Evolutionary conservation across 139 green algal genomes (phyloP), one percentile per base, ranked within the genome.

Genomic region (Zygnema circumcarinatum): DNA sequence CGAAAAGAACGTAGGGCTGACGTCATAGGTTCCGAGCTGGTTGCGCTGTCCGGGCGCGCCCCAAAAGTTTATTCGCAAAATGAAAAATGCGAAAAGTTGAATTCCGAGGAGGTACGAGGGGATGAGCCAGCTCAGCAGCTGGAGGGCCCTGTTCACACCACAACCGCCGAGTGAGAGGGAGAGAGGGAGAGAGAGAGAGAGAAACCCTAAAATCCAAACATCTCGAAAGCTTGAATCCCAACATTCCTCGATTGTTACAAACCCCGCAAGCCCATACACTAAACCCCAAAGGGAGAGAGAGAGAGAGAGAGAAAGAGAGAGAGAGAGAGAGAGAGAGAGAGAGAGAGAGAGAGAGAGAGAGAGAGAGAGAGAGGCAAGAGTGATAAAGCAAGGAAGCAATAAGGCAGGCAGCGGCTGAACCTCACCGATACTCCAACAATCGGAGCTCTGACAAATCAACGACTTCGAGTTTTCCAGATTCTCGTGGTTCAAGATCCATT

Each of bases 91-190:
- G 41, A 81, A 40, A 0, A 22, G 38, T 41, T 85, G 69, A 11
- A 87, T 68, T 7, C 2, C 67, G 16, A 87, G 0, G 1, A 87
- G 52, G 39, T 89, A 89, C 76, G 83, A 21, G 1, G 84, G 84
- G 29, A 89, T 67, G n/a, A 89, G 84, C 84, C 54, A 82, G 79
- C 39, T 88, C 47, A 89, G 79, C 11, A 36, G 0, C 76, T 62
- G 25, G 47, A 89, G 76, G 40, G 82, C 82, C 35, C 68, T 87
- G 82, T 40, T 21, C 3, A 62, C 47, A 62, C 7, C 7, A 62
- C 7, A 62, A 25, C 47, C 47, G 7, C 47, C 47, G 16, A 62
- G 16, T 62, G 16, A 62, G 47, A 62, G 47, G 16, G 47, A 62
- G 47, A 62, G 7, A 62, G 16, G 16, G 7, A 62, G 47, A 16